These are phyloP conservation scores for Trichoderma cornu-damae DNA, from an alignment of 2,329 filamentous ascomycete genomes.

Conservation along the genomic window DNA sequence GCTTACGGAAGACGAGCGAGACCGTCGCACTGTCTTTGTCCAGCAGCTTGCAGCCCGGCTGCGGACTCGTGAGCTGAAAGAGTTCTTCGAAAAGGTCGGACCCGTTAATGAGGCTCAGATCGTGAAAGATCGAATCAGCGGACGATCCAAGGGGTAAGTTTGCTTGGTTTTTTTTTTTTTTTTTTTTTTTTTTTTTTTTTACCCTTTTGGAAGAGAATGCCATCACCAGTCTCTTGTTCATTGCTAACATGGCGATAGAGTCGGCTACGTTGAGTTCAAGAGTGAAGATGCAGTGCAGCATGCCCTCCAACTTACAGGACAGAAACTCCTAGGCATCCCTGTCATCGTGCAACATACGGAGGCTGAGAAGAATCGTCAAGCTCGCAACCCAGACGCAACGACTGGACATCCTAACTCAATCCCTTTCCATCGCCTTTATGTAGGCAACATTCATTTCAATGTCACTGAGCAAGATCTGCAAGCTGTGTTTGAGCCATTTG, in stretches of 20 bases:
- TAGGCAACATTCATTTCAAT: conserved; percentile 99
- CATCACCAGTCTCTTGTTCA: too few species aligned
- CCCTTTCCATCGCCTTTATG: conserved; percentile 95
- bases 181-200: too few species aligned
- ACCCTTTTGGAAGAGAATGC: too few species aligned
- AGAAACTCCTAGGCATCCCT: conserved; percentile 96
- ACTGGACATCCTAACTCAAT: conserved; percentile 71
- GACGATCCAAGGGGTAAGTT: conserved; percentile 93
- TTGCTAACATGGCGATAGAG: conserved; percentile 54
- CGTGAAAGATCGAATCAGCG: conserved; percentile 94
- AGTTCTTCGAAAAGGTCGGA: conserved; percentile 93
- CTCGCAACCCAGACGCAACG: conserved; percentile 69
- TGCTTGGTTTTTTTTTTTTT: too few species aligned
- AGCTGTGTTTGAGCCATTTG: conserved; percentile 96
- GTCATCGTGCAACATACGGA: conserved; percentile 98
- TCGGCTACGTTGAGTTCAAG: conserved; percentile 99
- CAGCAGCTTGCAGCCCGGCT: conserved; percentile 95
- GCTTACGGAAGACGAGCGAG: conserved; percentile 90
- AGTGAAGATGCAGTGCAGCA: conserved; percentile 87
- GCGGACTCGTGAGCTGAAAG: conserved; percentile 84
- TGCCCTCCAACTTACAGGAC: conserved; percentile 96
- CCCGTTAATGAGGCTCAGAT: conserved; percentile 97
- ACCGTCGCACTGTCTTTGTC: conserved; percentile 94
- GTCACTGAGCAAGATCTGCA: conserved; percentile 94
- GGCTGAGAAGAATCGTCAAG: conserved; percentile 98